Evolutionary conservation across 129 eudicot species (phyloP).

Genomic region (Helianthus tuberosus): DNA sequence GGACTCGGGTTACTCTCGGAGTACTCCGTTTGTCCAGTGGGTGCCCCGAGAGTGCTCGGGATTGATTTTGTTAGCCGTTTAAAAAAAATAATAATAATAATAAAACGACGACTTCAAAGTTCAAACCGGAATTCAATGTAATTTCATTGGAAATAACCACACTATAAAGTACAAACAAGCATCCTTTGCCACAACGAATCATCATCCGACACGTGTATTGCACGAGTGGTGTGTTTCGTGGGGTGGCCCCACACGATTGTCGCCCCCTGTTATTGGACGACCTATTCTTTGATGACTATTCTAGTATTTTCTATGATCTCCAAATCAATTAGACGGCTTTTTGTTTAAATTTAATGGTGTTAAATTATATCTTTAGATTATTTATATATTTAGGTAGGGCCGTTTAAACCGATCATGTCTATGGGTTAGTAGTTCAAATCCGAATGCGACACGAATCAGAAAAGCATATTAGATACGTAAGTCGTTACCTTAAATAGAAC

Average conservation of each 20-base stretch:
- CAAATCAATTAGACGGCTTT: not conserved
- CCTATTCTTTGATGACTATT: not conserved
- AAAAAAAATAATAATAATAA: too few species aligned
- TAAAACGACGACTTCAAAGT: not conserved
- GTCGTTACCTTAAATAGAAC: too few species aligned
- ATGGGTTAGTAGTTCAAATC: too few species aligned
- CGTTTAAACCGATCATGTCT: too few species aligned
- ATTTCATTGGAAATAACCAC: not conserved
- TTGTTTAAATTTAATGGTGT: not conserved
- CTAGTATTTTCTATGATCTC: not conserved
- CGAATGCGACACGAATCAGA: too few species aligned
- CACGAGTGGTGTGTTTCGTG: slow-evolving; percentile 2
- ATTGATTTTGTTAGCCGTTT: too few species aligned
- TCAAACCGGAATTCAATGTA: not conserved
- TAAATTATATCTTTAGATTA: not conserved
- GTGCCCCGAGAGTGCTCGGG: too few species aligned
- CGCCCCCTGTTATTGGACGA: not conserved
- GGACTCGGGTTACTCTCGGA: too few species aligned
- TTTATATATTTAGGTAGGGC: too few species aligned
- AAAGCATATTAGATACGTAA: too few species aligned
- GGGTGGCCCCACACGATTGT: not conserved
- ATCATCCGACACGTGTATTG: not conserved
- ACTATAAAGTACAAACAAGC: not conserved
- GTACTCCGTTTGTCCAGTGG: too few species aligned
- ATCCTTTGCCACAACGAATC: not conserved